Evolutionary conservation across 768 basidiomycete genomes (phyloP).

Genomic region (Tephrocybe sp.): DNA sequence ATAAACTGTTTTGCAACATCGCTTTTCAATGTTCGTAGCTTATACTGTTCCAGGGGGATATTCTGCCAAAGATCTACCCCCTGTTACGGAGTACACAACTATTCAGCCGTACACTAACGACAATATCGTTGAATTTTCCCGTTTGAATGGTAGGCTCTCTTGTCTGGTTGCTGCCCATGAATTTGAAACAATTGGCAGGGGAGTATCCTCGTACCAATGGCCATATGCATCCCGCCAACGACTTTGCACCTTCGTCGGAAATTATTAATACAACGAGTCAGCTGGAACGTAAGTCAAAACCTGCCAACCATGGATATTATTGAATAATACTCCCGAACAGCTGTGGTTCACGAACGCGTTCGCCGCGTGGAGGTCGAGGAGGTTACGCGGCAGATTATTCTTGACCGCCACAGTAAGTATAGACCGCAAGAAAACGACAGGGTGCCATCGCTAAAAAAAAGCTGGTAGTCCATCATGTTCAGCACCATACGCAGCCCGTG

Average conservation of each 20-base stretch:
- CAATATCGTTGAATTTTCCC: background rate
- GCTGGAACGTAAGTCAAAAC: background rate
- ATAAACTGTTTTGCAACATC: background rate
- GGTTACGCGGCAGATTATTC: slow-evolving; percentile 27
- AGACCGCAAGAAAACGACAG: background rate
- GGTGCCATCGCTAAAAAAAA: no score
- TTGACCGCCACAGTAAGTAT: slow-evolving; percentile 31
- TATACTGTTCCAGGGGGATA: background rate
- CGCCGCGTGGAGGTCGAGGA: slow-evolving; percentile 29
- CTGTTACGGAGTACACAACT: background rate
- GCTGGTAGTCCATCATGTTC: slow-evolving; percentile 36
- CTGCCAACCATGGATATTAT: background rate
- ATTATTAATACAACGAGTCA: slow-evolving; percentile 4
- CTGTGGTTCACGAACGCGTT: slow-evolving; percentile 26
- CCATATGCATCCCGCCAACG: background rate
- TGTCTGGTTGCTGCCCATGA: no score
- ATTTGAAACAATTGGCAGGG: background rate
- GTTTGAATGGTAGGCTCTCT: no score
- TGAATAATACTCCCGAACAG: slow-evolving; percentile 4
- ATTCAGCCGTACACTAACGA: background rate
- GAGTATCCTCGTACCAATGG: background rate
- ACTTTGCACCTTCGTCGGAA: slow-evolving; percentile 3
- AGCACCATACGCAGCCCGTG: slow-evolving; percentile 35
- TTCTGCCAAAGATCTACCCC: background rate
- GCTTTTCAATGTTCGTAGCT: background rate